Evolutionary conservation across 2,329 filamentous ascomycete genomes (phyloP), one percentile per base, ranked within the genome.

Genomic region (Epichloe gansuensis): DNA sequence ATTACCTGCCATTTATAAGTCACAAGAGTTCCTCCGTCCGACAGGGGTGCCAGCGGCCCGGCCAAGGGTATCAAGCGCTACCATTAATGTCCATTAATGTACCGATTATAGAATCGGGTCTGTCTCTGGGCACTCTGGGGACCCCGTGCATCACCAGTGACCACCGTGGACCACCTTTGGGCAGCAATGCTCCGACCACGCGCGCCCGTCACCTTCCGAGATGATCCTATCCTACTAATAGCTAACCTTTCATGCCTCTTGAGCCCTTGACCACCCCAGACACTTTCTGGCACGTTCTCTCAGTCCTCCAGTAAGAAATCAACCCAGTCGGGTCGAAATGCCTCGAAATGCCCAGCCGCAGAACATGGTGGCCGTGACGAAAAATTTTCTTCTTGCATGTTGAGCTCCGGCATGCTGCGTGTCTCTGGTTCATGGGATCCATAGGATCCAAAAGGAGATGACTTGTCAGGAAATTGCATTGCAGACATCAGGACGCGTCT

Each of bases 171-270:
- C 47, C 52, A 42, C 23, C 15, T 41, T 59, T 55, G 56, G 56
- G 57, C 57, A 59, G 48, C 57, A 59, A 58, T 59, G 57, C 57
- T 52, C 50, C 28, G 8, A 9, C 28, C 28, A 11, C 28, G 28
- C 28, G 7, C 23, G 23, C 23, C 23, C 23, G 3, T 25, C 23
- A 25, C 23, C 23, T 31, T 31, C 9, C 28, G 28, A 31, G 28
- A 31, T 31, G 28, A 31, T 31, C 28, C 37, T 21, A 21, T 21
- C 17, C 17, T 21, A 21, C 17, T 21, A 21, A 2, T 21, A 21
- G 2, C 17, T n/a, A n/a, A 39, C 12, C 13, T 39, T n/a, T 39
- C n/a, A 39, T 7, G 5, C 37, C 37, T 39, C 37, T 12, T 12
- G 8, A 31, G 28, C 11, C 28, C 23, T 39, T 39, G 37, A 35